Base-by-base conservation (phyloP, 2,329 filamentous ascomycete genomes). In the Stromatinia cepivora region DNA sequence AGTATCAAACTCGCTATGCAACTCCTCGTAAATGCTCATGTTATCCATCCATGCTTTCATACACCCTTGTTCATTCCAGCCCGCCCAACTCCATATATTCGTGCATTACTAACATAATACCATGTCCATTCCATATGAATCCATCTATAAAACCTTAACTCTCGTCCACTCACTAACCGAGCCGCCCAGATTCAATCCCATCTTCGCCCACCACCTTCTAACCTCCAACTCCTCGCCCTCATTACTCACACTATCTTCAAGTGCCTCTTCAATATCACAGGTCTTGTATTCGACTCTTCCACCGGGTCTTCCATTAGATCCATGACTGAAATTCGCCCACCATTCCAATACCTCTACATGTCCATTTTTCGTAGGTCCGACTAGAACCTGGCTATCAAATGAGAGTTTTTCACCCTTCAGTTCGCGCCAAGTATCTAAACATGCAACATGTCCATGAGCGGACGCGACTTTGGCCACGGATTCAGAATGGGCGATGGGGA, bases 221-320 rank as follows among this genome's bases (percentile, higher is more conserved):
- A 97, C 92, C 50, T 86, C 85, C 73, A 89, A 87, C 72, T 93
- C 90, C 67, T 90, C 89, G 6, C 83, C 80, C 5, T 76, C 75
- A 66, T 72, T 76, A 11, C 86, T 87, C 63, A 94, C 87, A 31
- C 92, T 92, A 78, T 97, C 94, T 78, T 97, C 94, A 52, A 97
- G 84, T 0, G 94, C 94, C 80, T 97, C 94, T 79, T 97, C 94
- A 71, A 98, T 95, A 79, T 97, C 93, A 79, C 93, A 97, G 1
- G 93, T 97, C 79, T 94, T 94, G 80, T 97, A 97, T 79, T 97
- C 93, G 36, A 97, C 93, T 66, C 87, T 86, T 74, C 94, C 84
- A 0, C 89, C 84, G 48, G 81, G 83, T 36, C 75, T 69, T 45
- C 83, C 81, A 22, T 85, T 85, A 53, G 83, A 71, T 84, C 87